A percentile compares a stretch with the other conserved stretches of the same genome.
phyloP scores from a whole-genome alignment of 441 rosid species.

The Gossypium trilobum region DNA sequence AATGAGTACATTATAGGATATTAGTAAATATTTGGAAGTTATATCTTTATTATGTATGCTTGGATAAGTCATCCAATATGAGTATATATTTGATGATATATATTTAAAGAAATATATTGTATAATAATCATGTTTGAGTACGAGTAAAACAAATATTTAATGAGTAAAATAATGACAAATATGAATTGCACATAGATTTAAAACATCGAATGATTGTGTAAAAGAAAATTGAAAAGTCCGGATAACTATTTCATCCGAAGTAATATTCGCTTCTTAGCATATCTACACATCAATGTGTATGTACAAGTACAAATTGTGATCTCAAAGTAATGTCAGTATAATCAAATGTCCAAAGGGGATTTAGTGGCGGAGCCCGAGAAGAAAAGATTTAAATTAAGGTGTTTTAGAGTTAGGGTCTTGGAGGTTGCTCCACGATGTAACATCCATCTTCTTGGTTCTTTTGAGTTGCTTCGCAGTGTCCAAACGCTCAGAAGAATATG shows the following conservation, averaged over 20 bases:
- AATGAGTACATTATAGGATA: no score
- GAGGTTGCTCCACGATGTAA: constrained; percentile 35
- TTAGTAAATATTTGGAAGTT: no score
- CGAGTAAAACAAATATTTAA: no score
- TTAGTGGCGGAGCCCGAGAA: not conserved
- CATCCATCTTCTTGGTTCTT: constrained; percentile 51
- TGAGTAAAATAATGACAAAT: no score
- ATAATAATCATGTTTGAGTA: no score
- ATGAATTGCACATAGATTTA: no score
- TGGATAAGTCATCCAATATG: no score
- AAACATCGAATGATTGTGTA: no score
- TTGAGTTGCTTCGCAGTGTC: constrained; percentile 47
- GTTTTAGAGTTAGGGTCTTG: constrained; percentile 26
- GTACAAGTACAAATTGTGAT: not conserved
- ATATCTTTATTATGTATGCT: no score
- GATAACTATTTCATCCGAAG: not conserved
- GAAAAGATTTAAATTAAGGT: not conserved
- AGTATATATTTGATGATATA: no score
- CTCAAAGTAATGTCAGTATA: not conserved
- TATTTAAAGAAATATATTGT: no score
- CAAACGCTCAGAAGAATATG: constrained; percentile 48
- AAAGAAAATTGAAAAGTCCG: no score
- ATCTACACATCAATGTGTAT: not conserved
- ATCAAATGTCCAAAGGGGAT: not conserved
- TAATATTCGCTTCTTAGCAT: not conserved